Evolutionary conservation across 805 yeast genomes (phyloP), one percentile per base, ranked within the genome.

Genomic region (Priceomyces fermenticarens): DNA sequence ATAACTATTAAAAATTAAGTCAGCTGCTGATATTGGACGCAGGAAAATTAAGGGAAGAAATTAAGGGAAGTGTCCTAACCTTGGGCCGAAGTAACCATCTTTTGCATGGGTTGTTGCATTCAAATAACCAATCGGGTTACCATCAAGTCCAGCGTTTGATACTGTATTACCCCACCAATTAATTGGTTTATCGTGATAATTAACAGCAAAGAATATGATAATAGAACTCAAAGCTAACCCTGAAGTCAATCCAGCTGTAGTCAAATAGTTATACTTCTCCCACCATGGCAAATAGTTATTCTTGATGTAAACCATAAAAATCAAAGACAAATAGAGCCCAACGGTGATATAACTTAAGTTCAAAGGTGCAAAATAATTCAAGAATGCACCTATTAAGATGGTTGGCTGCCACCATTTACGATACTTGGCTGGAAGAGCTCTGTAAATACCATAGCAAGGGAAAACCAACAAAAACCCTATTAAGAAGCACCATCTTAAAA

Each of bases 341-440:
- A 53, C 54, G 15, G 63, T 61, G 42, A 41, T 48, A 51, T 63
- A 64, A 14, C 53, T 36, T 46, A 63, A 54, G 48, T 63, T 63
- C 48, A 60, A 62, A 2, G 70, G 68, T 28, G 69, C 68, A 58
- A 80, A 81, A 29, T 37, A 63, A 15, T 38, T 48, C 31, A 62
- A 45, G 40, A 60, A 39, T 6, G 66, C 68, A 30, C 66, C 68
- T 36, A 65, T 50, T n/a, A 63, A 46, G 39, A 63, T 45, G 2
- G 62, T 52, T 13, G 69, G 70, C 44, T 63, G 67, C 58, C 62
- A 64, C 37, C 51, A 53, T 40, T 56, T 61, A 32, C 55, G 37
- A 17, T 38, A 34, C 33, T 38, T 49, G 48, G 47, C 54, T 17
- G 57, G 53, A 70, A 70, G 32, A 58, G 41, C 67, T 57, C 59